These are phyloP conservation scores for Excoecaria agallocha DNA, from an alignment of 345 rosid genomes.

Conservation along the genomic window DNA sequence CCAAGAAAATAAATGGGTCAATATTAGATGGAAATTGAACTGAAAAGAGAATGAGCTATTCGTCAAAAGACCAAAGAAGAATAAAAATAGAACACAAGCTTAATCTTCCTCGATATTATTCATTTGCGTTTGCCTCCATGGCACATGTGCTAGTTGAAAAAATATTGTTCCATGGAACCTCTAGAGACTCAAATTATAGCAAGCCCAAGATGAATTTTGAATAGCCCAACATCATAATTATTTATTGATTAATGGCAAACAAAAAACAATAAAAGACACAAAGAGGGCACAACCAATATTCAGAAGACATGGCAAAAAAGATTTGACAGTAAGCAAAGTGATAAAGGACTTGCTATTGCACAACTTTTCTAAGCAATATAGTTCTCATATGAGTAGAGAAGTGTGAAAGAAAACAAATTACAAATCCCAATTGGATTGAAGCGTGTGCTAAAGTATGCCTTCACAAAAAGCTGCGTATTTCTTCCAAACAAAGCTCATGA, in stretches of 20 bases:
- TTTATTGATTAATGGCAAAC: too few relatives aligned
- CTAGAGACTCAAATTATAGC: not conserved
- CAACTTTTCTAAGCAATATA: not conserved
- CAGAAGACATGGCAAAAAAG: not conserved
- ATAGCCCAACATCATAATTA: not conserved
- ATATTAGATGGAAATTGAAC: not conserved
- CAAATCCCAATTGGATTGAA: not conserved
- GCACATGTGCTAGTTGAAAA: too few relatives aligned
- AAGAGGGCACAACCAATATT: not conserved
- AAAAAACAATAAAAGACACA: not conserved
- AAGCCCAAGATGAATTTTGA: not conserved
- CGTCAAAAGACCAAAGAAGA: not conserved
- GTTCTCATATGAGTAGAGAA: not conserved
- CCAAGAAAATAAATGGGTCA: slow-evolving; percentile 21
- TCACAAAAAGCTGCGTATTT: not conserved
- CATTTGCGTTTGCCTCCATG: not conserved
- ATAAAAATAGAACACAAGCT: not conserved
- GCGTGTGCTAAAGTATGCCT: not conserved
- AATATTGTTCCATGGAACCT: not conserved
- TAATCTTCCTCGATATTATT: not conserved
- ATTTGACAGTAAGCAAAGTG: not conserved
- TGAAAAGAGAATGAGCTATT: not conserved
- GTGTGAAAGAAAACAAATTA: not conserved
- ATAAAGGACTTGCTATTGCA: not conserved
- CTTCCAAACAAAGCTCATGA: not conserved